Percentiles rank a stretch among this genome's conserved stretches.
These are phyloP conservation scores for Exsudoporus frostii DNA, from an alignment of 768 basidiomycete species.

Conservation along the genomic window DNA sequence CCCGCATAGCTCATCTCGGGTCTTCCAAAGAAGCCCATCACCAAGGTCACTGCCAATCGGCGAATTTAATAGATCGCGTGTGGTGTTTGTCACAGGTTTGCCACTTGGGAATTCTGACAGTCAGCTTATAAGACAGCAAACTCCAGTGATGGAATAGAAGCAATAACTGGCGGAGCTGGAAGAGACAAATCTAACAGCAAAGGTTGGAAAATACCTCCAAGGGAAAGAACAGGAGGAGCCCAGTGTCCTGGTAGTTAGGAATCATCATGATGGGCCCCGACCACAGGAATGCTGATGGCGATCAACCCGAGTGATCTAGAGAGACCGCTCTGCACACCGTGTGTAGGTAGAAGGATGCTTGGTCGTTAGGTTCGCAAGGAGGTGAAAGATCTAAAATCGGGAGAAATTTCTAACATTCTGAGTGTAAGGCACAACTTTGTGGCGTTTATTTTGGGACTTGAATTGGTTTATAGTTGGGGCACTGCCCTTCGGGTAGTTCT, in stretches of 20 bases:
- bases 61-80: neutral
- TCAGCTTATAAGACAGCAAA: neutral
- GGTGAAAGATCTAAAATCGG: neutral
- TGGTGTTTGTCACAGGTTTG: neutral
- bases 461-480: no score
- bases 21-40: neutral
- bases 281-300: neutral
- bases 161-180: neutral
- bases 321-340: neutral
- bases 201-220: neutral
- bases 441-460: no score
- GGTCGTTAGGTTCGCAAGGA: no score
- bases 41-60: slow-evolving; percentile 12
- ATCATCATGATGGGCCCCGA: neutral
- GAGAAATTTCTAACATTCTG: neutral
- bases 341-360: neutral
- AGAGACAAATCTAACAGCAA: neutral
- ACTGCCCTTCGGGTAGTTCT: no score
- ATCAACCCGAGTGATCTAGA: neutral
- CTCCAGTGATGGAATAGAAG: neutral
- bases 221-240: neutral
- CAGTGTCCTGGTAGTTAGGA: neutral
- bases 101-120: neutral
- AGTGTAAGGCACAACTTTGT: no score
- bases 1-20: neutral